Conservation (phyloP, 768 basidiomycete species). For the Macrocybe gigantea region DNA sequence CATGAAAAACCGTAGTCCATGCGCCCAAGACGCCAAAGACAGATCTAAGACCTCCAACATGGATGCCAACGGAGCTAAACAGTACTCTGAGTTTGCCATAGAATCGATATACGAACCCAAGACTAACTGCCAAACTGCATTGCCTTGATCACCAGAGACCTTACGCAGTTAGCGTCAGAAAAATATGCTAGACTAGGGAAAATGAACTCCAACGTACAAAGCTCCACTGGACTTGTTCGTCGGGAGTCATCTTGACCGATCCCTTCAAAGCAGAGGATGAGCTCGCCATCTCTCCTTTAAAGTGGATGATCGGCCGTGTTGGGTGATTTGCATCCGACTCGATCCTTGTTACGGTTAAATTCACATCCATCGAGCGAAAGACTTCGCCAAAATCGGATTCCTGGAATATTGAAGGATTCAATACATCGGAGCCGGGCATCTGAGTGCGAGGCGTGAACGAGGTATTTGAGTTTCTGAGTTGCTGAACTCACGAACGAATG, state of each 20-base stretch:
- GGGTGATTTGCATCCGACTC: conserved; percentile 43
- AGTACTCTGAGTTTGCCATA: not conserved
- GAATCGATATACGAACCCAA: not conserved
- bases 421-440: conserved; percentile 21
- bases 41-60: conserved; percentile 56
- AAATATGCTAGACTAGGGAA: not conserved
- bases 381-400: conserved; percentile 45
- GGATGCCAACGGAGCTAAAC: conserved; percentile 53
- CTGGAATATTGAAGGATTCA: conserved; percentile 46
- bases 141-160: conserved; percentile 46
- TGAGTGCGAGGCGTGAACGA: conserved; percentile 8
- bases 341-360: conserved; percentile 34
- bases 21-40: conserved; percentile 51
- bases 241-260: conserved; percentile 47
- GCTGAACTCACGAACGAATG: conserved; percentile 18
- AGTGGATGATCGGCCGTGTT: conserved; percentile 46
- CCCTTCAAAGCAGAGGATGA: conserved; percentile 45
- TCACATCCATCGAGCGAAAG: conserved; percentile 42
- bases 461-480: not conserved
- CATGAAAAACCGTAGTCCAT: conserved; percentile 42
- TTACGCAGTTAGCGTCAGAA: conserved; percentile 9
- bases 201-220: conserved; percentile 38
- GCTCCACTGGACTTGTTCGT: conserved; percentile 56
- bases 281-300: conserved; percentile 45
- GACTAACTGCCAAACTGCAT: conserved; percentile 52